These are phyloP conservation scores for Sanghuangporus weigelae DNA, from an alignment of 1,284 basidiomycete genomes.

Conservation along the genomic window DNA sequence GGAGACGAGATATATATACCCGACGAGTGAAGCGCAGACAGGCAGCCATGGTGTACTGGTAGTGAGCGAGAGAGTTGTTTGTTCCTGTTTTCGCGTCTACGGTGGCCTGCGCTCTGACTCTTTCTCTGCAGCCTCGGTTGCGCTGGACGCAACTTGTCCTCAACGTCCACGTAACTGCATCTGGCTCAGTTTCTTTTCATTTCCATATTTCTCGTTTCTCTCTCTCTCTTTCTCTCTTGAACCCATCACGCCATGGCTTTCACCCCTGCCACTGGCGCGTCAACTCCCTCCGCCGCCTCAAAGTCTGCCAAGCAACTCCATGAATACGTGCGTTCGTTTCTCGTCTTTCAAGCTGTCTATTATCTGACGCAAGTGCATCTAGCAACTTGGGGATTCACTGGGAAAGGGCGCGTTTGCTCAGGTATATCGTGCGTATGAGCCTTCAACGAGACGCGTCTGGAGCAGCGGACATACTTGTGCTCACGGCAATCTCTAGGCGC, in stretches of 20 bases:
- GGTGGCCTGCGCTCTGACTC: neutral
- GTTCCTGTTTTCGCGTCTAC: neutral
- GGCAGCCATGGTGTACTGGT: constrained; percentile 55
- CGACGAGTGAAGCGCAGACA: constrained; percentile 63
- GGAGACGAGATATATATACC: constrained; percentile 27
- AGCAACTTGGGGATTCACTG: constrained; percentile 93
- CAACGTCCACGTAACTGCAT: neutral
- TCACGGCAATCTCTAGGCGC: constrained; percentile 50
- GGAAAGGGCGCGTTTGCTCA: constrained; percentile 94
- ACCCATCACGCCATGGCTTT: constrained; percentile 3
- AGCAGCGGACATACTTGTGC: neutral
- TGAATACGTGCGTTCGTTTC: constrained; percentile 11
- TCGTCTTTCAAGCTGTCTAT: neutral
- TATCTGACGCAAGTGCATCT: neutral
- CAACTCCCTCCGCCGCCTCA: neutral
- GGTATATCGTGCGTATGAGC: constrained; percentile 73
- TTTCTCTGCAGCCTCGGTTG: constrained; percentile 12
- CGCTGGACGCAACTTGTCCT: constrained; percentile 17
- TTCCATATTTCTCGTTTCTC: neutral
- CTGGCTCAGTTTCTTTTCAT: neutral
- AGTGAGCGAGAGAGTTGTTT: constrained; percentile 6
- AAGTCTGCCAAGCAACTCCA: constrained; percentile 14
- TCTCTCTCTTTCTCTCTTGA: no score
- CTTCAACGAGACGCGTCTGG: neutral
- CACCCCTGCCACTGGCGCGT: constrained; percentile 9